phyloP scores from a whole-genome alignment of 2,329 filamentous ascomycete genomes.

The Trichophyton benhamiae region DNA sequence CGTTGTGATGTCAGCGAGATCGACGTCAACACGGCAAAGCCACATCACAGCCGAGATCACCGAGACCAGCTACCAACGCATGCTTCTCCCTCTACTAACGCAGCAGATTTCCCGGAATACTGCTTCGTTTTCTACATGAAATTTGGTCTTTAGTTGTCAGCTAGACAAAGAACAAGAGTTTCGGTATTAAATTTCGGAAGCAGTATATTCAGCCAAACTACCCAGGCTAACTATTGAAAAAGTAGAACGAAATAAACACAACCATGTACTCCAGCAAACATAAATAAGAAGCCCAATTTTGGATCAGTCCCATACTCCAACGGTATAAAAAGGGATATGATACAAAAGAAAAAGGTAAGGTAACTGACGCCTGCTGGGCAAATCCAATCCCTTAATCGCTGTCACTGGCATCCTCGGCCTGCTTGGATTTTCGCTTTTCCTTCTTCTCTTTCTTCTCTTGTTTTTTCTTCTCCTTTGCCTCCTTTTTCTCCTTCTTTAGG shows the following conservation, averaged over 20 bases:
- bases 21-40: too few species aligned
- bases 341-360: constrained; percentile 25
- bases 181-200: neutral
- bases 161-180: too few species aligned
- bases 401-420: constrained; percentile 47
- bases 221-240: neutral
- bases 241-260: neutral
- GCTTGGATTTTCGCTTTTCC: constrained; percentile 47
- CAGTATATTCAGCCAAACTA: neutral
- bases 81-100: too few species aligned
- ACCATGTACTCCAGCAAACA: constrained; percentile 1
- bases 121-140: too few species aligned
- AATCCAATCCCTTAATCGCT: constrained; percentile 31
- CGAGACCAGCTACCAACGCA: too few species aligned
- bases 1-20: neutral
- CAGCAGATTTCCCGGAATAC: too few species aligned
- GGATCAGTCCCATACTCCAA: constrained; percentile 6
- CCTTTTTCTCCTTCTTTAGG: constrained; percentile 44
- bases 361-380: constrained; percentile 8
- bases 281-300: neutral
- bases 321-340: constrained; percentile 22
- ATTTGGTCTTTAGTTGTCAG: too few species aligned
- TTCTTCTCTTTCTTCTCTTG: constrained; percentile 46
- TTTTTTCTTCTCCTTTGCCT: constrained; percentile 59
- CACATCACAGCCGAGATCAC: too few species aligned